Evolutionary conservation across 1,284 basidiomycete species (phyloP).

Genomic region (Naganishia liquefaciens): DNA sequence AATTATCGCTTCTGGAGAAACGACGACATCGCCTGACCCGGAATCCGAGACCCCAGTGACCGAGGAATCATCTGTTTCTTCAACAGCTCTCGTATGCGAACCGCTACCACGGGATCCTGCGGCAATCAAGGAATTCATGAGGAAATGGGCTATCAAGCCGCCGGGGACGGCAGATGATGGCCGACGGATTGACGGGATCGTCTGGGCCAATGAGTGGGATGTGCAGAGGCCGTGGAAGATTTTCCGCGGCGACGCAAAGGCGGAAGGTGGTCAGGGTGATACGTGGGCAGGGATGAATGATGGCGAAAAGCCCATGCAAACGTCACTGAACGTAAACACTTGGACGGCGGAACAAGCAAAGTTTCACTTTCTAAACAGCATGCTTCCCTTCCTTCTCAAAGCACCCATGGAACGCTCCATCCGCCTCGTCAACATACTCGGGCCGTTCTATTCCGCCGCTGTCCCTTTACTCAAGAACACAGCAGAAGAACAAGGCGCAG

Average conservation of each 20-base stretch:
- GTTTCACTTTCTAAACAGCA: conserved; percentile 72
- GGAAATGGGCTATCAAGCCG: conserved; percentile 44
- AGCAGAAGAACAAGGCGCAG: conserved; percentile 8
- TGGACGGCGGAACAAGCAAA: conserved; percentile 50
- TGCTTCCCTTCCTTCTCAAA: conserved; percentile 73
- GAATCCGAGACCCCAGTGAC: background rate
- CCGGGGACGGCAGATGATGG: conserved; percentile 44
- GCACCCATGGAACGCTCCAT: conserved; percentile 80
- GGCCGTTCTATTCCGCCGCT: conserved; percentile 78
- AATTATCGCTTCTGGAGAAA: background rate
- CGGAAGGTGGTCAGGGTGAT: background rate
- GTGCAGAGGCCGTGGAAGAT: conserved; percentile 33
- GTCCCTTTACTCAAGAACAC: conserved; percentile 53
- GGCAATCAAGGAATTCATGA: conserved; percentile 46
- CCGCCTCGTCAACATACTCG: conserved; percentile 74
- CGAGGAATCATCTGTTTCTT: conserved; percentile 36
- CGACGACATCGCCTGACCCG: background rate
- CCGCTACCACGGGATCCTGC: conserved; percentile 44
- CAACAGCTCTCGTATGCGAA: conserved; percentile 51
- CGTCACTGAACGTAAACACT: background rate
- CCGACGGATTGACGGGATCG: conserved; percentile 51
- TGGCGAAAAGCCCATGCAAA: background rate
- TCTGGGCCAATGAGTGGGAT: conserved; percentile 51
- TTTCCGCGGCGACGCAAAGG: conserved; percentile 1
- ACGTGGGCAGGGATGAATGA: conserved; percentile 9